phyloP scores from a whole-genome alignment of 345 rosid genomes.

The Schrenkiella parvula region DNA sequence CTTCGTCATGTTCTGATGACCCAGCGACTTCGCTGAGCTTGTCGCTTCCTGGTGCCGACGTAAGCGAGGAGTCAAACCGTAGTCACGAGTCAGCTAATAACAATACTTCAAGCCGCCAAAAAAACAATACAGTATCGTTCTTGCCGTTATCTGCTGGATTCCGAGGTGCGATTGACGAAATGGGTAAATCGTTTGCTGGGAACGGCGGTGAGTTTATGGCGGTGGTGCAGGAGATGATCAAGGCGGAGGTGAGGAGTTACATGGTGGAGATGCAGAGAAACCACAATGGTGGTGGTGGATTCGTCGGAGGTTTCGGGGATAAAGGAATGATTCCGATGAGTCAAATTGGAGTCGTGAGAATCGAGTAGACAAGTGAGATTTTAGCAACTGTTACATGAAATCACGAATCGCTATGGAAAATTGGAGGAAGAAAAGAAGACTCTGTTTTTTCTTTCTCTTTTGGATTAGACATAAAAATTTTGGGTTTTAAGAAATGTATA shows the following conservation, averaged over 20 bases:
- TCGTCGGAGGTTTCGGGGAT: slow-evolving; percentile 51
- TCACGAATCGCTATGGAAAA: neutral
- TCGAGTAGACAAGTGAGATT: slow-evolving; percentile 33
- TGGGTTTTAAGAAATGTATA: slow-evolving; percentile 7
- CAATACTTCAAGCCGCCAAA: neutral
- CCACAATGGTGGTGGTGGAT: slow-evolving; percentile 10
- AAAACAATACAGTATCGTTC: slow-evolving; percentile 11
- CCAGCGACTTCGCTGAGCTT: slow-evolving; percentile 63
- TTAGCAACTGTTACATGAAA: neutral
- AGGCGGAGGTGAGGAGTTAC: slow-evolving; percentile 72
- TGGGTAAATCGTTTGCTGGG: slow-evolving; percentile 2
- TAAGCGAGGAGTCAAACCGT: slow-evolving; percentile 43
- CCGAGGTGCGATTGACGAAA: slow-evolving; percentile 4
- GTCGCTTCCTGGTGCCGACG: slow-evolving; percentile 59
- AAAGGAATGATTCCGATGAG: slow-evolving; percentile 35
- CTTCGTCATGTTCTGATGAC: slow-evolving; percentile 42
- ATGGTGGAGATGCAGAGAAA: slow-evolving; percentile 52
- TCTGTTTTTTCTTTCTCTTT: slow-evolving; percentile 4
- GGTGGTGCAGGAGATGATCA: slow-evolving; percentile 87
- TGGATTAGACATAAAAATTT: slow-evolving; percentile 17
- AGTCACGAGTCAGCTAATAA: slow-evolving; percentile 34
- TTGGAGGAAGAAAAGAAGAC: neutral
- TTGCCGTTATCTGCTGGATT: slow-evolving; percentile 2
- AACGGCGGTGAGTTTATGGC: slow-evolving; percentile 53
- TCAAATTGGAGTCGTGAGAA: slow-evolving; percentile 52